phyloP scores from a whole-genome alignment of 2,329 filamentous ascomycete species.

The Colletotrichum spaethianum region DNA sequence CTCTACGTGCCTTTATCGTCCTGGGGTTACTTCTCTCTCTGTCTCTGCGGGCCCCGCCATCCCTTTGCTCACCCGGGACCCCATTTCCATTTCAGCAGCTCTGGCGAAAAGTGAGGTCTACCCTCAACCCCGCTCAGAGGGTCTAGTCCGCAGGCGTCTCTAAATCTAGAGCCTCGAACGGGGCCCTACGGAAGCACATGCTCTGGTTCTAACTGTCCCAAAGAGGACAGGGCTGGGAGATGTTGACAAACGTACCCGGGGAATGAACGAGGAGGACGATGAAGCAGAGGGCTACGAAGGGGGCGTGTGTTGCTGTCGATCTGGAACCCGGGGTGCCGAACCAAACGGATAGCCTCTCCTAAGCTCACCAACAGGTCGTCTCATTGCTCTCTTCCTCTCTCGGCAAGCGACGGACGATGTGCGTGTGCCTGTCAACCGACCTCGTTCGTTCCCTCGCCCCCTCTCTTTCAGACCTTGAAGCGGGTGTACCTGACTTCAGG shows the following conservation, averaged over 20 bases:
- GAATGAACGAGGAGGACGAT: constrained; percentile 33
- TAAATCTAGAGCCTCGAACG: constrained; percentile 12
- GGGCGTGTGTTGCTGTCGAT: constrained; percentile 32
- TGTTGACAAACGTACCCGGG: constrained; percentile 14
- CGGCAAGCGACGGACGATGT: constrained; percentile 22
- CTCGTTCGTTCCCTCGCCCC: constrained; percentile 32
- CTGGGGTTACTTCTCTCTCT: constrained; percentile 19
- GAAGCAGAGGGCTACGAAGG: constrained; percentile 30
- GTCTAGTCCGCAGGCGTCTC: constrained; percentile 5
- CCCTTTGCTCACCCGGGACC: constrained; percentile 37
- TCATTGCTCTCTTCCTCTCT: constrained; percentile 4
- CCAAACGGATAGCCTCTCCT: constrained; percentile 3
- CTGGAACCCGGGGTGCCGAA: constrained; percentile 29
- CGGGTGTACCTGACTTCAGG: constrained; percentile 40
- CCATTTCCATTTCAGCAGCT: constrained; percentile 9
- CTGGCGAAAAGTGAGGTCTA: constrained; percentile 23
- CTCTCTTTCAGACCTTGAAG: constrained; percentile 16
- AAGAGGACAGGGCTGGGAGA: constrained; percentile 34
- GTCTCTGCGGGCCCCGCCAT: constrained; percentile 23
- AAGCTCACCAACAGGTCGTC: not conserved
- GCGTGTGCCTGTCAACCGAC: constrained; percentile 5
- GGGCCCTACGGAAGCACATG: constrained; percentile 10
- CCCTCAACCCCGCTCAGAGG: constrained; percentile 16
- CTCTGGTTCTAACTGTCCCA: constrained; percentile 16
- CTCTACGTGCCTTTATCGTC: constrained; percentile 27